Evolutionary conservation across 1,284 basidiomycete genomes (phyloP).

Genomic region (Ustilago loliicola): DNA sequence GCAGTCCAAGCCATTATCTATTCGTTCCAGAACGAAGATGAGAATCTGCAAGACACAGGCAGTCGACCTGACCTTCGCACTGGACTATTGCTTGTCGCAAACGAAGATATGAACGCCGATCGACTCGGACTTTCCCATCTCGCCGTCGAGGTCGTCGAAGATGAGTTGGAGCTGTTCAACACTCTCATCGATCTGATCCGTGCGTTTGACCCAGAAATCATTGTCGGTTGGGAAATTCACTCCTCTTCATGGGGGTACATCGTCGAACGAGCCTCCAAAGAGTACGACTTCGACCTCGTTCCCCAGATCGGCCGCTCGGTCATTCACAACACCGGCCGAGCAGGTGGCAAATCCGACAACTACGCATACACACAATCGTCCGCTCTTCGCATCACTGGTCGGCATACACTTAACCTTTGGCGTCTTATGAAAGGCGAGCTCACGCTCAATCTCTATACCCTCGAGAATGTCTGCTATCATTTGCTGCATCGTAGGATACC

Average conservation of each 20-base stretch:
- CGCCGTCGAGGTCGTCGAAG: conserved; percentile 76
- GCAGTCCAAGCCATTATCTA: conserved; percentile 81
- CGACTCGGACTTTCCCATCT: conserved; percentile 57
- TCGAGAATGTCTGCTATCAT: conserved; percentile 84
- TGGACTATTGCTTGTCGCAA: conserved; percentile 53
- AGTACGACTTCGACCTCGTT: conserved; percentile 69
- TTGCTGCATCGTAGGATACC: conserved; percentile 74
- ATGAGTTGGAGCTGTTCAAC: conserved; percentile 87
- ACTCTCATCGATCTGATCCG: conserved; percentile 81
- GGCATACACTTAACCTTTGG: conserved; percentile 94
- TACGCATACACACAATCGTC: conserved; percentile 82
- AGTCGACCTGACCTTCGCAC: conserved; percentile 54
- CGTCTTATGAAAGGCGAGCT: conserved; percentile 89
- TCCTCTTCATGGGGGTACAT: conserved; percentile 91
- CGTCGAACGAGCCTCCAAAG: conserved; percentile 75
- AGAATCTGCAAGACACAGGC: conserved; percentile 60
- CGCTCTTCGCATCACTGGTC: conserved; percentile 85
- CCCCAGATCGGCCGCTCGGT: conserved; percentile 71
- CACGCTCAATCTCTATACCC: conserved; percentile 83
- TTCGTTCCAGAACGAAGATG: conserved; percentile 76
- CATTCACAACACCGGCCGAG: conserved; percentile 54
- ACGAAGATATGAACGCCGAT: conserved; percentile 14
- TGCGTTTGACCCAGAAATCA: conserved; percentile 88
- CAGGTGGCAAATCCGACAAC: conserved; percentile 59
- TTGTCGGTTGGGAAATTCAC: conserved; percentile 93